Evolutionary conservation across 108 stramenopile genomes (phyloP), one percentile per base, ranked within the genome.

Genomic region (Pseudonitzschia multiseries): DNA sequence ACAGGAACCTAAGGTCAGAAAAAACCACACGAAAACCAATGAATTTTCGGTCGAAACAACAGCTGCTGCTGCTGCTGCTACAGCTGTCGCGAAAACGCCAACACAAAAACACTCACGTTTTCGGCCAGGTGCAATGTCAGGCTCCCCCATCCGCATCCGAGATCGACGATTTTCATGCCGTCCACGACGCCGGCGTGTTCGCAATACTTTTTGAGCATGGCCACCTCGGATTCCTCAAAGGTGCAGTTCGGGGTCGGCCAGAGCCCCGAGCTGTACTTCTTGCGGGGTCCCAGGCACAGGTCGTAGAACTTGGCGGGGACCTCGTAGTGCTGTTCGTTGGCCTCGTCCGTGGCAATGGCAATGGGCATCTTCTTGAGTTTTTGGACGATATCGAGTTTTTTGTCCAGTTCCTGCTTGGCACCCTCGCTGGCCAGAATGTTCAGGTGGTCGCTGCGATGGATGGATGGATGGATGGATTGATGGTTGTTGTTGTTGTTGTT

Each of bases 261-360:
- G 4, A 84, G 70, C 40, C 97, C 90, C 69, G 74, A 86, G 4
- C 88, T 90, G 76, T 99, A 99, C 88, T 99, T 99, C 65, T 92
- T 91, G 36, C 89, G 69, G 0, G 92, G 94, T 15, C 98, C 98
- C 12, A 99, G 81, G 68, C 85, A 89, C 46, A 88, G 53, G 63
- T 82, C 83, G 76, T 97, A 99, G 69, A 99, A 96, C 28, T 83
- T 83, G 27, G 96, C 90, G 43, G 92, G 96, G 14, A 99, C 96
- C 73, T 99, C 98, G 76, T 99, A 99, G 81, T 99, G 98, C 79
- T 99, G 98, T 31, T 91, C 87, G 77, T 98, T 98, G 20, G 98
- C 97, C 32, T 64, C 94, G 9, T 87, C 74, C 26, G 94, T 92
- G 20, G 85, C 83, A 74, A 92, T 90, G 41, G 98, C 98, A 73